Evolutionary conservation across 768 basidiomycete genomes (phyloP), one percentile per base, ranked within the genome.

Genomic region (Hydnomerulius pinastri): DNA sequence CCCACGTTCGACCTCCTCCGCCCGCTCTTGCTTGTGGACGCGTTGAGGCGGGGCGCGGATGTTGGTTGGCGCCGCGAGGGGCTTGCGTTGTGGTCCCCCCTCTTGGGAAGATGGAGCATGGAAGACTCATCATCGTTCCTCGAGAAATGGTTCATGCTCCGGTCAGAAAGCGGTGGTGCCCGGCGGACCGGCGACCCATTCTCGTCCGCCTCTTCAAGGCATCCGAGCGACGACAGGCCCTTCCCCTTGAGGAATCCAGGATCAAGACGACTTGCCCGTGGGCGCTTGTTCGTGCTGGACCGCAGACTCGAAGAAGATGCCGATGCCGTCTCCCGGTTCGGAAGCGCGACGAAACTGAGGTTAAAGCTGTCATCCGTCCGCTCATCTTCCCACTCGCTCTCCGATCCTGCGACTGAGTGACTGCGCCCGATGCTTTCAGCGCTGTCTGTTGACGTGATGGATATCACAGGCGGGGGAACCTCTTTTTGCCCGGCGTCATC

Each of bases 321-420:
- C 13, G 56, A 17, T 8, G 43, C 51, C 37, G 48, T 45, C 17
- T 29, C 38, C 20, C 21, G 52, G 17, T 43, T 44, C 35, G 57
- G 49, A 46, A 52, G 46, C 6, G 79, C 71, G 48, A 73, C 53
- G 62, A 82, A 76, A 63, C 77, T 83, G 52, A 84, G 50, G 56
- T 75, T 81, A 58, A 87, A 62, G 62, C 86, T 89, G 43, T 90
- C 89, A 7, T 93, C 90, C 1, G 87, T 89, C 71, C 81, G 87
- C 62, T 92, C 90, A 62, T 92, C 90, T 68, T 92, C 90, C 90
- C 91, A 92, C 49, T 93, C 90, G 65, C 86, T 90, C 58, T 92
- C 90, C 5, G 87, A 90, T 6, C 82, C 77, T 39, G 83, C 78
- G 20, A 78, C 66, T 4, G 84, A 83, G 29, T 69, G 62, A 38